Evolutionary conservation across 306 rosid genomes (phyloP), one percentile per base, ranked within the genome.

Genomic region (Medicago arabica): DNA sequence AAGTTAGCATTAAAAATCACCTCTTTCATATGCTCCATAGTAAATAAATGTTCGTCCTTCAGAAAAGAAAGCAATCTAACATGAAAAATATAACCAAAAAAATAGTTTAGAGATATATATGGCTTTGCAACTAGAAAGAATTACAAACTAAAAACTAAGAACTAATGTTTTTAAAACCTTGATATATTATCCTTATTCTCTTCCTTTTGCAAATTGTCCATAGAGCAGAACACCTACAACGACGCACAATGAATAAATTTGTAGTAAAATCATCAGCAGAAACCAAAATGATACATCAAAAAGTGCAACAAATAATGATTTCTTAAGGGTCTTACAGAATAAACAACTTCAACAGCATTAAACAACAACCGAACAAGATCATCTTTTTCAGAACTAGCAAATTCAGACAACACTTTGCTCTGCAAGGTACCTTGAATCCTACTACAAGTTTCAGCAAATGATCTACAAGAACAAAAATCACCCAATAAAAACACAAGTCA

Each of bases 61-160:
- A 79, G 82, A 63, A 43, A 80, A 75, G 84, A 87, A 76, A 95
- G 88, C 75, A 92, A 85, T 70, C 99, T 95, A 88, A 58, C 43
- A 84, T 10, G 44, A 79, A 75, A 80, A 72, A 72, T n/a, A 41
- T n/a, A 62, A 67, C 67, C 80, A 83, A 77, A 16, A 34, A 46
- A 77, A 61, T 62, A 49, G 71, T 55, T 89, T 65, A 86, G 78
- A 7, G 55, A 83, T 14, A 4, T 14, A 4, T 31, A 72, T 9
- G 59, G 16, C 17, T 43, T 53, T 74, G 28, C 44, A 68, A 46
- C 41, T 55, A 60, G 47, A 57, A 25, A 44, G 18, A 72, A 57
- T 46, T 60, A 74, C 69, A 17, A 36, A 31, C 50, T 28, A 68
- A 9, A 10, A 46, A 41, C 39, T 9, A 65, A 60, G 5, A 76